These are phyloP conservation scores for Zasmidium angulare DNA, from an alignment of 2,329 filamentous ascomycete species.

Conservation along the genomic window DNA sequence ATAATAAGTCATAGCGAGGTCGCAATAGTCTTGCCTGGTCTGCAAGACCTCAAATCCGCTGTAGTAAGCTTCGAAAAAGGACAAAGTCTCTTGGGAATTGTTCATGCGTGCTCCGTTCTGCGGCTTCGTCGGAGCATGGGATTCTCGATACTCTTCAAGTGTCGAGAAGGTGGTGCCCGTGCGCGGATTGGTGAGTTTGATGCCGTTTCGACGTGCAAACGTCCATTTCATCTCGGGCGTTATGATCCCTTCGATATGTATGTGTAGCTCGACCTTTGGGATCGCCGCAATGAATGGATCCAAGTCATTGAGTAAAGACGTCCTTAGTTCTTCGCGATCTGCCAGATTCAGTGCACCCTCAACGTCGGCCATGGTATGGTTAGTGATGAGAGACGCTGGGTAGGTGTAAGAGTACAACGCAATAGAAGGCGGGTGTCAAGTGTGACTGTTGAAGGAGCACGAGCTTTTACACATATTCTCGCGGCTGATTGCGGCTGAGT, in stretches of 20 bases:
- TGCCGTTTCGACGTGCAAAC: slow-evolving; percentile 40
- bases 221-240: slow-evolving; percentile 44
- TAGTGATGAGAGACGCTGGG: no score
- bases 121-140: slow-evolving; percentile 28
- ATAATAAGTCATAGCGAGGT: slow-evolving; percentile 44
- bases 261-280: slow-evolving; percentile 49
- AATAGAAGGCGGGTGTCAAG: no score
- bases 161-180: not conserved
- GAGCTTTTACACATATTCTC: no score
- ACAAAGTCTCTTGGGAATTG: not conserved
- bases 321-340: no score
- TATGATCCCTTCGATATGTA: slow-evolving; percentile 51
- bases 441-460: no score
- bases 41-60: slow-evolving; percentile 34
- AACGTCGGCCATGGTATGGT: no score
- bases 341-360: no score
- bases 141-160: slow-evolving; percentile 36
- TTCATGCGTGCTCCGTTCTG: not conserved
- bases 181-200: slow-evolving; percentile 20
- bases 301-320: no score
- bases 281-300: slow-evolving; percentile 35
- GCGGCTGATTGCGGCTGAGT: no score
- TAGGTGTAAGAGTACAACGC: no score
- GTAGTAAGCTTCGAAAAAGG: slow-evolving; percentile 23
- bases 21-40: slow-evolving; percentile 41